Base-by-base conservation (phyloP, 2,329 filamentous ascomycete species). In the Aspergillus niger region DNA sequence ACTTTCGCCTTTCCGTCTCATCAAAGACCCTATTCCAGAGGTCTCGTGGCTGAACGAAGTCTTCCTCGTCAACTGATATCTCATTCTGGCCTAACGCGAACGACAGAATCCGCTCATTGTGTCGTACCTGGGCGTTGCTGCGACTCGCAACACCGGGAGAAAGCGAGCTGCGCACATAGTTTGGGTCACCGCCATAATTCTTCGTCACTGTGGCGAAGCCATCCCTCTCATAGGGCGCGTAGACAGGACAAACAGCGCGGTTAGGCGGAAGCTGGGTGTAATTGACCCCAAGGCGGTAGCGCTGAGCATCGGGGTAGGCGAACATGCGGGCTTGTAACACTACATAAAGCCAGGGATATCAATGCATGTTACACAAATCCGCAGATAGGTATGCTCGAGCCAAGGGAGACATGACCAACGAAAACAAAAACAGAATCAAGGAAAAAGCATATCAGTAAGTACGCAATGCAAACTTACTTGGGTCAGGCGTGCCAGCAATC, bases 111-210 rank as follows among this genome's bases (percentile, higher is more conserved):
- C 57, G 61, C 53, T 69, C 63, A 24, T 61, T 61, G 58, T 70
- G 68, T 13, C 64, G 65, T 8, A 68, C 62, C 8, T 65, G 57
- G 8, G 64, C 64, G 10, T 61, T 43, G 11, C 47, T 43, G 26
- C 62, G 63, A 39, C 53, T 63, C 8, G 51, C 59, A 0, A 68
- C 20, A 2, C 63, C 67, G 1, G 67, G 66, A 6, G 64, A 65
- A 8, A 74, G 55, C 15, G 62, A 63, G 20, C 66, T 74, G 24
- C 70, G 68, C 3, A 74, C 66, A 68, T 88, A 88, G 74, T 85
- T 85, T 8, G 85, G 84, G 69, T 86, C 83, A 20, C 79, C 77
- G 52, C 85, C 85, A 67, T 87, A 86, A 76, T 87, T 88, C 58
- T 79, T 80, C 15, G 68, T 70, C 13, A 74, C 69, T 13, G 71